Evolutionary conservation across 192 early-diverging fungal genomes (phyloP), one percentile per base, ranked within the genome.

Genomic region (Coemansia sp.): DNA sequence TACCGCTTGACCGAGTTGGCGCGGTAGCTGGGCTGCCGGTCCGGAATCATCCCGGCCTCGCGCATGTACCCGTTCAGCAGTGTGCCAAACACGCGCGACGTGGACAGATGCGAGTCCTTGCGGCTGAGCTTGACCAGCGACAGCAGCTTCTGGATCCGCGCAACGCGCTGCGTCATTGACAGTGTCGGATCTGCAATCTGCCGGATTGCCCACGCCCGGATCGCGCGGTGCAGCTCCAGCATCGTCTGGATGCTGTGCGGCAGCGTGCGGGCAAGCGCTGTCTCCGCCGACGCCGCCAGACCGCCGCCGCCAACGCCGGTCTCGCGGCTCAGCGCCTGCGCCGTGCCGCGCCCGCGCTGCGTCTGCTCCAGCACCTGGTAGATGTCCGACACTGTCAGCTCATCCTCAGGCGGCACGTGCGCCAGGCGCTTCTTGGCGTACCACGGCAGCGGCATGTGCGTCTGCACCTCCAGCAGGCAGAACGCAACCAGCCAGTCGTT

Each of bases 241-340:
- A 90, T 60, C 29, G 72, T 67, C 34, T 87, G 84, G 21, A 90
- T 84, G 48, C 82, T 79, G 28, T 81, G 69, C 8, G 87, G 87
- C 34, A 90, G 64, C 2, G 78, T 79, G 21, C 68, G 70, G 20
- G 82, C 53, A 3, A 90, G 55, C 23, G 78, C 64, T 22, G 82
- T 76, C 31, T 81, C 82, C 14, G 70, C 70, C 22, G 51, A 27
- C 36, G 51, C 30, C 12, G 54, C 32, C 5, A 8, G 19, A 5
- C 11, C 45, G 10, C 39, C 47, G 20, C 30, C 31, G 25, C 59
- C 69, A 15, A 10, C 41, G 1, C 20, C 47, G 42, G 48, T 56
- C 10, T 50, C 27, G 12, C 57, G 60, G 29, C 59, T 26, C 8
- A 40, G 55, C 0, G 59, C 23, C 50, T 65, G 73, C 27, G 50